phyloP scores from a whole-genome alignment of 2,329 filamentous ascomycete genomes.

The Fusarium sp. region DNA sequence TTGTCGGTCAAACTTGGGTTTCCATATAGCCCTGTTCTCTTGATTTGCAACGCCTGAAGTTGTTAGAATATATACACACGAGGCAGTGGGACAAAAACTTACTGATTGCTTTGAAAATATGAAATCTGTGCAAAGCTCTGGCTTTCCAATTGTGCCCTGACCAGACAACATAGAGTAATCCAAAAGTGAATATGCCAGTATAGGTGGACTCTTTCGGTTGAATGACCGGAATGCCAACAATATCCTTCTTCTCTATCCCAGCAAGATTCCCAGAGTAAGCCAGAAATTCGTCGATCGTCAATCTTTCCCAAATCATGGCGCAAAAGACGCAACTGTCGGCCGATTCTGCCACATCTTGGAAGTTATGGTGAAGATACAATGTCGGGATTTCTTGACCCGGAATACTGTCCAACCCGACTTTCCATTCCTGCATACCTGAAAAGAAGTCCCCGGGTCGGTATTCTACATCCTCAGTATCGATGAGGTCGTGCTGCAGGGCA shows the following conservation, averaged over 20 bases:
- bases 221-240: constrained; percentile 21
- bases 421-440: constrained; percentile 1
- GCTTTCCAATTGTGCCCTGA: not conserved
- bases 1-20: constrained; percentile 16
- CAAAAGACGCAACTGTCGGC: constrained; percentile 26
- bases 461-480: not conserved
- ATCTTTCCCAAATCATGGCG: constrained; percentile 26
- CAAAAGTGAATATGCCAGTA: constrained; percentile 18
- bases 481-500: constrained; percentile 7
- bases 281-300: not conserved
- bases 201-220: not conserved
- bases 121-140: constrained; percentile 5
- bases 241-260: not conserved
- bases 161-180: not conserved
- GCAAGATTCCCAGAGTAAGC: not conserved
- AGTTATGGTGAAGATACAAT: constrained; percentile 20
- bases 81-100: not conserved
- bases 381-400: not conserved
- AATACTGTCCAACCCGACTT: constrained; percentile 7
- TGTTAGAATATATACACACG: not conserved
- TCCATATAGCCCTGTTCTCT: constrained; percentile 16
- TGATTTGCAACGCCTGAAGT: not conserved
- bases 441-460: not conserved
- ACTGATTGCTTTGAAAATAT: constrained; percentile 15
- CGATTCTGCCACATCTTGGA: constrained; percentile 7